These are phyloP conservation scores for Penicillium brasilianum DNA, from an alignment of 2,329 filamentous ascomycete species.

Conservation along the genomic window DNA sequence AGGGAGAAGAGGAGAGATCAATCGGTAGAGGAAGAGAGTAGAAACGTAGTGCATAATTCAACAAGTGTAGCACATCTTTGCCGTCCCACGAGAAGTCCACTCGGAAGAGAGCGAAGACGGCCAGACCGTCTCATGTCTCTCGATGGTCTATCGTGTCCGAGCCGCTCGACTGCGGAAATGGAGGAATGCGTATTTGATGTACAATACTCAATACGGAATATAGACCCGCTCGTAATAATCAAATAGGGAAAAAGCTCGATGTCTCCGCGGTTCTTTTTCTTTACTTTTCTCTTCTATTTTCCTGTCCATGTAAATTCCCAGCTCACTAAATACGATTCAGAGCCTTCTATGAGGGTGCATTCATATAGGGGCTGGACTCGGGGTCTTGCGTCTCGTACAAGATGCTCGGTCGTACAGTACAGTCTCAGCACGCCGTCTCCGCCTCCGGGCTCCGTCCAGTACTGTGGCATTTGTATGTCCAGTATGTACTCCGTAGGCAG, in stretches of 20 bases:
- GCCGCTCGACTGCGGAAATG: background rate
- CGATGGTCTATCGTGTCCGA: background rate
- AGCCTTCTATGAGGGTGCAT: no score
- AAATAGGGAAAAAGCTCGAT: background rate
- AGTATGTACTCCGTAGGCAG: background rate
- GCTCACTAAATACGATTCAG: background rate
- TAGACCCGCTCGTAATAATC: background rate
- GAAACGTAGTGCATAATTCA: background rate
- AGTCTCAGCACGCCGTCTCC: no score
- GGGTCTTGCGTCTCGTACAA: background rate
- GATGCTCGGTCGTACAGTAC: background rate
- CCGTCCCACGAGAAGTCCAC: slow-evolving; percentile 28
- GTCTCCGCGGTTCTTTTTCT: background rate
- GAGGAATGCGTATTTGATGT: background rate
- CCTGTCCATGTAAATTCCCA: background rate
- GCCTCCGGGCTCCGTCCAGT: no score
- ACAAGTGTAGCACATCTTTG: slow-evolving; percentile 24
- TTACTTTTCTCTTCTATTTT: background rate
- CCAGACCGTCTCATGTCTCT: background rate
- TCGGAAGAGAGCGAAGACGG: slow-evolving; percentile 8
- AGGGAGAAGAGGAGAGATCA: slow-evolving; percentile 3
- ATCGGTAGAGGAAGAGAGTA: background rate
- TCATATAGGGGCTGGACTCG: no score
- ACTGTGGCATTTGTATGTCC: background rate
- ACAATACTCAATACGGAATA: background rate